Percentiles rank a stretch among this genome's conserved stretches.
phyloP scores from a whole-genome alignment of 148 eudicot genomes.

The Camellia sinensis region DNA sequence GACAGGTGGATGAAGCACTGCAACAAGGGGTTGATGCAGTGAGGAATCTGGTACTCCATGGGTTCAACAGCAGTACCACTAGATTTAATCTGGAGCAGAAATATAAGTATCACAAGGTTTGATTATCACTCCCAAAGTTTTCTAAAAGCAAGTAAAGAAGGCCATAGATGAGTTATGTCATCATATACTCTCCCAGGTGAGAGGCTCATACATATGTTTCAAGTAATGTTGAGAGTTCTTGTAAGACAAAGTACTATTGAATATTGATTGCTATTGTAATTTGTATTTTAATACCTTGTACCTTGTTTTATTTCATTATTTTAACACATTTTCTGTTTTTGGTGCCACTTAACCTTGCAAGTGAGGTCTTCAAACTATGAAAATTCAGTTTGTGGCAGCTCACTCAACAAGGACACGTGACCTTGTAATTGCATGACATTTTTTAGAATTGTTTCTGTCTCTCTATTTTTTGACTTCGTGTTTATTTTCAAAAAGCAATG shows the following conservation, averaged over 20 bases:
- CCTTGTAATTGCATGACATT: too few species aligned
- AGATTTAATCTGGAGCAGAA: conserved; percentile 90
- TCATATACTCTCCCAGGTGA: neutral
- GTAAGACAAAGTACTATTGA: neutral
- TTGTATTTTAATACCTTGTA: neutral
- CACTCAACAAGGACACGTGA: too few species aligned
- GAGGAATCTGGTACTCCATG: conserved; percentile 57
- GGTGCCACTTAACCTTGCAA: neutral
- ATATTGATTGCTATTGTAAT: neutral
- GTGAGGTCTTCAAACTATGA: neutral
- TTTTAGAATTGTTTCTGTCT: too few species aligned
- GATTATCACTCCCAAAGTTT: neutral
- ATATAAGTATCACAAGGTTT: conserved; percentile 88
- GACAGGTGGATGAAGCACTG: conserved; percentile 84
- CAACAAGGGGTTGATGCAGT: conserved; percentile 88
- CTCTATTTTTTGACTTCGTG: too few species aligned
- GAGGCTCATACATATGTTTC: neutral
- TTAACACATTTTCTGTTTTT: neutral
- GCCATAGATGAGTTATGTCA: neutral
- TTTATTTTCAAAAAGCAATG: too few species aligned
- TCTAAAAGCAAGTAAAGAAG: neutral
- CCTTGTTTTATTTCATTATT: neutral
- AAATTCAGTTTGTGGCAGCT: too few species aligned
- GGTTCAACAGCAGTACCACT: conserved; percentile 59
- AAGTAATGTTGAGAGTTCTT: neutral